Conservation (phyloP, 75 land plant species). For the Adiantum capillusveneris region DNA sequence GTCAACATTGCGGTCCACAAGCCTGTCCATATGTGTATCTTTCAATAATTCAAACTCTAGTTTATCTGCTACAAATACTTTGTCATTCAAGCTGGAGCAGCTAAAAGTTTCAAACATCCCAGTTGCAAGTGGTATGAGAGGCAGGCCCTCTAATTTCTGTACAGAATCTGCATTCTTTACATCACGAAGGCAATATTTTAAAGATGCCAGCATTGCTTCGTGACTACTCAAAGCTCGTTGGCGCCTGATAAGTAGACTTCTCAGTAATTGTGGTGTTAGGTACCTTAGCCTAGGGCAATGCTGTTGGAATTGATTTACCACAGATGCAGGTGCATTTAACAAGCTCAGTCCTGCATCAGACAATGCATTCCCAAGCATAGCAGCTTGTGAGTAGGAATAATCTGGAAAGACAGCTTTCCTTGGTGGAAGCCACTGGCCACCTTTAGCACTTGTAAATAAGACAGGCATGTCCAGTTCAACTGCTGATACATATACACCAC, state of each 20-base stretch:
- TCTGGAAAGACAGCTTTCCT: constrained; percentile 91
- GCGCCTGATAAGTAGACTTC: constrained; percentile 49
- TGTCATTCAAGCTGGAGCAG: constrained; percentile 47
- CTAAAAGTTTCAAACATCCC: constrained; percentile 52
- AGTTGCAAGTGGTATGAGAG: constrained; percentile 69
- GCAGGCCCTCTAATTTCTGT: constrained; percentile 55
- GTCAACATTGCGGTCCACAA: constrained; percentile 46
- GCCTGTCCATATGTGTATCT: constrained; percentile 54
- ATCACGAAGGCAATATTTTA: constrained; percentile 83
- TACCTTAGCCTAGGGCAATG: constrained; percentile 59
- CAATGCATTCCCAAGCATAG: constrained; percentile 53
- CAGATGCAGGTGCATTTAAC: constrained; percentile 32
- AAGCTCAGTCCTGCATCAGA: constrained; percentile 72
- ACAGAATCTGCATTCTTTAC: constrained; percentile 20
- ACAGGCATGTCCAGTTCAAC: constrained; percentile 52
- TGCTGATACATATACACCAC: constrained; percentile 51
- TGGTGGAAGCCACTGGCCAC: constrained; percentile 85
- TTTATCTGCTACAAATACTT: constrained; percentile 44
- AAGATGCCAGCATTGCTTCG: constrained; percentile 43
- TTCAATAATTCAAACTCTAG: constrained; percentile 66
- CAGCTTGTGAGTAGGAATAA: constrained; percentile 44
- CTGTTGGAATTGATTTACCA: constrained; percentile 61
- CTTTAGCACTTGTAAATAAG: constrained; percentile 54
- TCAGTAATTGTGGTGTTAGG: constrained; percentile 60
- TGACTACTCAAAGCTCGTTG: constrained; percentile 49